A percentile compares a stretch with the other conserved stretches of the same genome.
Evolutionary conservation across 495 filamentous ascomycete genomes (phyloP).

Genomic region (Penicillium macrosclerotiorum): DNA sequence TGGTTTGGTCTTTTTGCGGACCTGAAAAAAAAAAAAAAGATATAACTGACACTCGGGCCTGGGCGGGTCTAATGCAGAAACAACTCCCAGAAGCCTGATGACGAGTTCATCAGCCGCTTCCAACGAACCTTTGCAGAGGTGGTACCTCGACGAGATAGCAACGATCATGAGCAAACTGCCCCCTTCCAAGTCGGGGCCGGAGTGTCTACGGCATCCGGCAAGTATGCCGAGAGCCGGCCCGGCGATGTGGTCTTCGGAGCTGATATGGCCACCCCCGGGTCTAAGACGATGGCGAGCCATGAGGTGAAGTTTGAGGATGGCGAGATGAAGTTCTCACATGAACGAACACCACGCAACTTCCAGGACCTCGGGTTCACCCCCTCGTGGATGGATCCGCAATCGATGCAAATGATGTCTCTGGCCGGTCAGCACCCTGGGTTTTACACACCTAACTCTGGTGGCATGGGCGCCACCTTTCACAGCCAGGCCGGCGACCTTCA

Average conservation of each 20-base stretch:
- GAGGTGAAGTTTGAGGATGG: constrained; percentile 44
- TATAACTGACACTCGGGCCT: background rate
- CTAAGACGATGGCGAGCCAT: constrained; percentile 8
- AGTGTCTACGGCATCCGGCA: constrained; percentile 22
- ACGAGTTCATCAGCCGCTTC: constrained; percentile 82
- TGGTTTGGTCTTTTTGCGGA: background rate
- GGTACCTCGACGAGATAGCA: constrained; percentile 29
- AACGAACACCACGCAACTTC: constrained; percentile 72
- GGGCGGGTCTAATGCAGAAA: constrained; percentile 48
- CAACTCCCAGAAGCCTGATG: constrained; percentile 81
- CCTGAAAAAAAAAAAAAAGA: background rate
- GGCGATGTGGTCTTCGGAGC: background rate
- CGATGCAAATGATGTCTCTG: constrained; percentile 74
- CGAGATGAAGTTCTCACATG: constrained; percentile 64
- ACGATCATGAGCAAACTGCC: background rate
- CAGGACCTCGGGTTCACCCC: constrained; percentile 86
- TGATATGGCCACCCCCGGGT: constrained; percentile 5
- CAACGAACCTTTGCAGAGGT: constrained; percentile 75
- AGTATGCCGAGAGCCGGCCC: constrained; percentile 19
- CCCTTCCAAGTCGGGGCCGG: background rate
- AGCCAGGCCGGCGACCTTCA: constrained; percentile 86
- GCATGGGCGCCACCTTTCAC: constrained; percentile 79
- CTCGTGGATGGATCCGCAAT: constrained; percentile 79
- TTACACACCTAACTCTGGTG: constrained; percentile 85
- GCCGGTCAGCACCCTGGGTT: constrained; percentile 78